Conservation (phyloP, 495 filamentous ascomycete genomes). For the Aspergillus steynii region DNA sequence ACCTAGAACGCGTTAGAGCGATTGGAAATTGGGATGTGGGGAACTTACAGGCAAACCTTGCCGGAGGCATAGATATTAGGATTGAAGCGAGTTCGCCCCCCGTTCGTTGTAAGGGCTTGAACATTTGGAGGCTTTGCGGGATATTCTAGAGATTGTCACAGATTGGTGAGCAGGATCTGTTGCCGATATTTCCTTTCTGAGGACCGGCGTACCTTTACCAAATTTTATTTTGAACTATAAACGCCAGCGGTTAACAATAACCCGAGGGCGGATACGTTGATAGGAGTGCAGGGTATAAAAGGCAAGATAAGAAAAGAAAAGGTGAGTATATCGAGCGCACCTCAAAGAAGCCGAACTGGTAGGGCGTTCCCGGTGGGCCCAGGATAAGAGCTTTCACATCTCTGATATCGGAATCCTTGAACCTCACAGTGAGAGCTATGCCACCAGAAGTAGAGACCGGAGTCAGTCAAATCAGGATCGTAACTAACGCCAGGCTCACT, state of each 20-base stretch:
- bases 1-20: slow-evolving; percentile 51
- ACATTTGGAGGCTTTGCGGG: slow-evolving; percentile 80
- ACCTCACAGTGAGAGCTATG: slow-evolving; percentile 80
- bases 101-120: slow-evolving; percentile 79
- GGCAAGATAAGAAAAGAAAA: neutral
- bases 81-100: slow-evolving; percentile 85
- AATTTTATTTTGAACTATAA: slow-evolving; percentile 27
- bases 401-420: slow-evolving; percentile 81
- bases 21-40: neutral
- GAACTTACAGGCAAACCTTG: slow-evolving; percentile 82
- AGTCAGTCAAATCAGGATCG: neutral
- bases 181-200: neutral
- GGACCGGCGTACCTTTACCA: slow-evolving; percentile 16
- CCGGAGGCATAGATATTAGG: slow-evolving; percentile 93
- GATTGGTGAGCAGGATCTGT: neutral
- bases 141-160: slow-evolving; percentile 61
- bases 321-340: slow-evolving; percentile 39
- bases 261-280: neutral
- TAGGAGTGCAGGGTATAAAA: neutral
- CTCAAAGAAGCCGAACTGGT: slow-evolving; percentile 97
- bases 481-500: neutral
- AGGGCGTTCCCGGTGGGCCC: slow-evolving; percentile 91
- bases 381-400: slow-evolving; percentile 87
- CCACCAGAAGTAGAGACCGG: neutral
- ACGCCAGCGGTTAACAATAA: slow-evolving; percentile 1